Evolutionary conservation across 2,329 filamentous ascomycete genomes (phyloP), one percentile per base, ranked within the genome.

Genomic region (Cytospora leucostoma): DNA sequence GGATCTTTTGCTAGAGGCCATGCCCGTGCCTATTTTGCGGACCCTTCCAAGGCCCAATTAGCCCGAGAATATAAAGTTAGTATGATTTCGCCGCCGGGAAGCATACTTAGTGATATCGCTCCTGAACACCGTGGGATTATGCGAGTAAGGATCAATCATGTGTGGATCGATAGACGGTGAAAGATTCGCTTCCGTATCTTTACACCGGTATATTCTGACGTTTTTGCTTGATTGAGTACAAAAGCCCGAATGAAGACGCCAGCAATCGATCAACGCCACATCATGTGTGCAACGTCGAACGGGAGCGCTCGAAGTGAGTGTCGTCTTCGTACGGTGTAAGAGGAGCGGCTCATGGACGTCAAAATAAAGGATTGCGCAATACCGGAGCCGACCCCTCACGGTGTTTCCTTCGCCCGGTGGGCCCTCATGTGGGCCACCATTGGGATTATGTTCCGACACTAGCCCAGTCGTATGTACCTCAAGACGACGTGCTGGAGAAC

Each of bases 361-460:
- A 6, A 8, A 27, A 1, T n/a, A 15, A 34, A 35, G 58, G 32
- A 38, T 33, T 32, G n/a, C 47, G 33, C 58, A 55, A 55, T 19
- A 17, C 38, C 38, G 51, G 2, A 4, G 34, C 10, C 11, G 44
- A 47, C 32, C 51, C 51, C 59, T 59, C 60, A 38, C 64, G 61
- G 64, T 56, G 37, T 63, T 65, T 54, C 38, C 56, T 65, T 65
- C 63, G 47, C 52, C 64, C 61, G 64, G 32, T 7, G 33, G 32
- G 19, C 38, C 53, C 35, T 21, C 37, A 54, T 17, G n/a, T 44
- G 50, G 34, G 21, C 27, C 52, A 44, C 21, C 37, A n/a, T 35
- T 44, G 19, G 15, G 27, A 27, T 3, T 27, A n/a, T 17, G 38
- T 4, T 44, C 50, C 27, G 19, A 53, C 38, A 56, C 34, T 35